Evolutionary conservation across 495 filamentous ascomycete genomes (phyloP).

Genomic region (Penicillium coffeae): DNA sequence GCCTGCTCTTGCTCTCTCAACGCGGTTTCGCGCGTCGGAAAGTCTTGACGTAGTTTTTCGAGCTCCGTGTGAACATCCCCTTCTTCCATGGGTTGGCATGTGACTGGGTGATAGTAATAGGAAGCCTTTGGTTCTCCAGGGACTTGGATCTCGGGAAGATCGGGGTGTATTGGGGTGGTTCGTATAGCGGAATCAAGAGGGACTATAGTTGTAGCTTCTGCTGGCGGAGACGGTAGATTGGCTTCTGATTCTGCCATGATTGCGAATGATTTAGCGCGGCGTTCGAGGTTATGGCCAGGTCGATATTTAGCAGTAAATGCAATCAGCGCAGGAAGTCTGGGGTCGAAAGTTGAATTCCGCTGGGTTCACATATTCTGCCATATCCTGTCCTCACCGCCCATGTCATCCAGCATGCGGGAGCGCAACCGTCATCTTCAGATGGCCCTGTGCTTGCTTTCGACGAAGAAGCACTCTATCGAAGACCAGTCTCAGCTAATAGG

Average conservation of each 20-base stretch:
- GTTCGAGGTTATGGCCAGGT: neutral
- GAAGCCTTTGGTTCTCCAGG: constrained; percentile 29
- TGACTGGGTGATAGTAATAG: constrained; percentile 37
- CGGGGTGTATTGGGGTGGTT: constrained; percentile 39
- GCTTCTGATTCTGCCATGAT: constrained; percentile 23
- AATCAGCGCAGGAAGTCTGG: too few species aligned
- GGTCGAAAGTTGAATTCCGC: neutral
- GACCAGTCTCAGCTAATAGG: neutral
- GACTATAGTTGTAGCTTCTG: constrained; percentile 23
- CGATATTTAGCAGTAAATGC: too few species aligned
- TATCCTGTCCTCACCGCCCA: neutral
- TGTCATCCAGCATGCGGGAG: neutral
- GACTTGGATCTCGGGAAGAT: constrained; percentile 38
- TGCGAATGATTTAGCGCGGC: neutral
- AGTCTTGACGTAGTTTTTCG: constrained; percentile 37
- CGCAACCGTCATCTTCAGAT: neutral
- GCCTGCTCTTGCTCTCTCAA: constrained; percentile 38
- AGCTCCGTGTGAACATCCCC: constrained; percentile 31
- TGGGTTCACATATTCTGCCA: neutral
- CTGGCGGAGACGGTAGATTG: constrained; percentile 32
- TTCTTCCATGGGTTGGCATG: constrained; percentile 32
- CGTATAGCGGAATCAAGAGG: constrained; percentile 36
- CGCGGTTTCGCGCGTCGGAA: constrained; percentile 32
- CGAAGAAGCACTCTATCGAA: neutral
- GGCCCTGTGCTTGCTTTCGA: neutral